Evolutionary conservation across 305 asterid species (phyloP).

Genomic region (Ilex paraguariensis): DNA sequence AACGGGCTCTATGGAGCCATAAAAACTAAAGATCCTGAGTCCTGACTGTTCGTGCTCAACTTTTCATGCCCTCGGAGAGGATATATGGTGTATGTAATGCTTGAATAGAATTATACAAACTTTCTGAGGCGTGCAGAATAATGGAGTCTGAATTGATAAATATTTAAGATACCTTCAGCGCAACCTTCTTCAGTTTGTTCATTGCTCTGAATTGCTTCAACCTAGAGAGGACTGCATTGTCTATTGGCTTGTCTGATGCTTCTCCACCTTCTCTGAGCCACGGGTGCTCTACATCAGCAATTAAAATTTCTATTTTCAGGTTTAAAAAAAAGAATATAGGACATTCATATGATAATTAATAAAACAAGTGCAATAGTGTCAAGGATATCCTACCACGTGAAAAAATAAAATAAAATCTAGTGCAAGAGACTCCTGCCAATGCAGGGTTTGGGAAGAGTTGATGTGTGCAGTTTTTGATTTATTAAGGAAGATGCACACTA

Average conservation of each 20-base stretch:
- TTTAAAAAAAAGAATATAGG: not conserved
- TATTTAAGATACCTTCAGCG: slow-evolving; percentile 52
- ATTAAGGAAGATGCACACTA: no score
- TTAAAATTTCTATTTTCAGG: not conserved
- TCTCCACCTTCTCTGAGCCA: slow-evolving; percentile 82
- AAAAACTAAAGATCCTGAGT: no score
- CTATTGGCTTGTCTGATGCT: slow-evolving; percentile 79
- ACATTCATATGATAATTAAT: not conserved
- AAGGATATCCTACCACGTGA: no score
- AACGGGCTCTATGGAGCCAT: no score
- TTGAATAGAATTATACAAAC: not conserved
- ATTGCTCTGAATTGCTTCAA: slow-evolving; percentile 93
- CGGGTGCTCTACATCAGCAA: slow-evolving; percentile 58
- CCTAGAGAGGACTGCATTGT: slow-evolving; percentile 76
- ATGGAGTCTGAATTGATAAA: not conserved
- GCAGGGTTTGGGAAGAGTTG: no score
- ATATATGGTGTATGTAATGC: no score
- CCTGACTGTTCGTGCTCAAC: no score
- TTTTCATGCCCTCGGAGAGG: no score
- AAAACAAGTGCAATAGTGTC: no score
- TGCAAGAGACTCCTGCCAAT: not conserved
- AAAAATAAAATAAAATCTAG: no score
- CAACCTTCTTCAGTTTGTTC: slow-evolving; percentile 87
- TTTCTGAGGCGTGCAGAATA: not conserved
- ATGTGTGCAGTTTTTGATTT: no score